These are phyloP conservation scores for Melampsora americana DNA, from an alignment of 1,284 basidiomycete species.

Conservation along the genomic window DNA sequence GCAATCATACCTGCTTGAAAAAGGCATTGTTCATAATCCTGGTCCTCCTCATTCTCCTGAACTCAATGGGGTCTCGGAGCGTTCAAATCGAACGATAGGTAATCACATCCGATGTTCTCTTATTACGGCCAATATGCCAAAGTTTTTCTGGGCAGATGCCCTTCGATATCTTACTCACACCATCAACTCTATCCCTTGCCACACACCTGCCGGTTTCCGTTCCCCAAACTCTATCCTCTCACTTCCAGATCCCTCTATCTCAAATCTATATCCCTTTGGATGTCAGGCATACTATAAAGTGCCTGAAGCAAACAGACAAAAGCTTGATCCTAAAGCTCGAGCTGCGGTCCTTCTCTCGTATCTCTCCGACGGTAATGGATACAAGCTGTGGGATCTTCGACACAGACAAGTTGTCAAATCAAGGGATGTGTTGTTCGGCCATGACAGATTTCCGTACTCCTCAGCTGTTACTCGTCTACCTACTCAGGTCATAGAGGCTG, in stretches of 20 bases:
- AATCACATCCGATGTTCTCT: conserved; percentile 10
- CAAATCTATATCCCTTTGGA: conserved; percentile 19
- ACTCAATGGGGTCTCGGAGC: too few species aligned
- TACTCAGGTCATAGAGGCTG: neutral
- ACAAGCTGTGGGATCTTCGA: conserved; percentile 2
- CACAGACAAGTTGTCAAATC: neutral
- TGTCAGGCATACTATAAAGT: neutral
- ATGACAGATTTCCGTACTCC: conserved; percentile 13
- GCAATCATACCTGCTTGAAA: conserved; percentile 47
- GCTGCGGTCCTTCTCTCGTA: conserved; percentile 5
- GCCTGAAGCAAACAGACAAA: neutral
- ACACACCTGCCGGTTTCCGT: neutral
- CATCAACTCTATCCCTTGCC: conserved; percentile 8
- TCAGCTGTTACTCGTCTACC: neutral
- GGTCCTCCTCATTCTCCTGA: conserved; percentile 55
- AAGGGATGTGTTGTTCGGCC: neutral
- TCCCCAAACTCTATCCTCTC: neutral
- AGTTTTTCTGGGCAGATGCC: conserved; percentile 18
- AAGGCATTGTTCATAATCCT: conserved; percentile 53
- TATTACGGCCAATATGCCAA: neutral
- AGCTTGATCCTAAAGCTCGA: neutral
- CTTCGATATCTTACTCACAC: neutral
- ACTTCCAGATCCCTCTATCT: neutral
- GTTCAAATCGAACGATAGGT: conserved; percentile 49
- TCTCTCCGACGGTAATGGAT: conserved; percentile 13